These are phyloP conservation scores for Akanthomyces uredinophilus DNA, from an alignment of 2,329 filamentous ascomycete genomes.

Conservation along the genomic window DNA sequence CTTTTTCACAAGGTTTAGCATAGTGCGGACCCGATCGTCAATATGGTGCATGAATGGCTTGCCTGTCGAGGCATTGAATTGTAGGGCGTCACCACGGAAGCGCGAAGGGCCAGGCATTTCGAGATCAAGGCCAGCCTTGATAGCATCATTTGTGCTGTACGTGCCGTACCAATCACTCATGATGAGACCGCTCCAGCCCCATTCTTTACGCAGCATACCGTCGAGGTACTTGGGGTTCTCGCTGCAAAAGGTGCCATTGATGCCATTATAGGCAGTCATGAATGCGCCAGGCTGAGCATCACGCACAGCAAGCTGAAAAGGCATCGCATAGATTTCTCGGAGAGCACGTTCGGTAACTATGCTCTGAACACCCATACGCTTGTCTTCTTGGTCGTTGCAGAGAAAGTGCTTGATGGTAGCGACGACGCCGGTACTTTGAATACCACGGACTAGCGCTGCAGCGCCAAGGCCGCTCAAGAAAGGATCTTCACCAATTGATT, in stretches of 20 bases:
- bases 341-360: constrained; percentile 52
- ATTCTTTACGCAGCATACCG: constrained; percentile 49
- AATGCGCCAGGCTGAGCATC: constrained; percentile 47
- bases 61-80: constrained; percentile 48
- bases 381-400: constrained; percentile 57
- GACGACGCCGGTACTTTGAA: constrained; percentile 51
- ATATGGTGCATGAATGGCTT: constrained; percentile 52
- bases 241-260: constrained; percentile 52
- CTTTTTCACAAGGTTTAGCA: constrained; percentile 56
- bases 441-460: constrained; percentile 48
- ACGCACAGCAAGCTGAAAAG: constrained; percentile 52
- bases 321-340: constrained; percentile 53
- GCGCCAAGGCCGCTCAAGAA: constrained; percentile 51
- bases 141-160: constrained; percentile 48
- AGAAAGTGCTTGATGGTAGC: constrained; percentile 58
- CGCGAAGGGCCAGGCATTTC: constrained; percentile 56
- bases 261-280: constrained; percentile 56
- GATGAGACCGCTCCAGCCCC: constrained; percentile 52
- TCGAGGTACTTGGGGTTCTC: constrained; percentile 48
- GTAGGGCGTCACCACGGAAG: constrained; percentile 46
- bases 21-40: constrained; percentile 52
- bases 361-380: constrained; percentile 49
- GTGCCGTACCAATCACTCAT: constrained; percentile 59
- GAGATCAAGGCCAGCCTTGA: constrained; percentile 49
- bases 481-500: constrained; percentile 55